Conservation (phyloP, 2,329 filamentous ascomycete genomes). For the Penicillium glabrum region DNA sequence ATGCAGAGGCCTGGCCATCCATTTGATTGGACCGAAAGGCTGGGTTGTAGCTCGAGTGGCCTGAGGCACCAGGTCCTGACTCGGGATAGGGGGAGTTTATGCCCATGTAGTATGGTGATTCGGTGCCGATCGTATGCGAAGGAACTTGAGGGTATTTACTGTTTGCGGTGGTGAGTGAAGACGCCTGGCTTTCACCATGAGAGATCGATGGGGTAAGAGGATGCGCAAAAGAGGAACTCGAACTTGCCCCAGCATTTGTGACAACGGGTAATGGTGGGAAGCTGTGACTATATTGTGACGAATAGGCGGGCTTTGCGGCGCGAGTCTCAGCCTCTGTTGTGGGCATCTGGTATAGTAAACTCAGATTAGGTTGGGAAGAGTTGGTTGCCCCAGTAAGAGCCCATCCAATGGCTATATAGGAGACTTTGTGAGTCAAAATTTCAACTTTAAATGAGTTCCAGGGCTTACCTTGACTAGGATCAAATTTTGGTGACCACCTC, state of each 20-base stretch:
- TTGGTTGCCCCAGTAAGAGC: constrained; percentile 85
- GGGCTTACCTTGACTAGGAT: constrained; percentile 51
- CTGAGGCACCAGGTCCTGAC: constrained; percentile 20
- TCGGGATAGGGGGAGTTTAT: constrained; percentile 48
- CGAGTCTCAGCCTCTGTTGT: constrained; percentile 28
- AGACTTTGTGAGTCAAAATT: constrained; percentile 15
- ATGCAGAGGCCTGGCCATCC: constrained; percentile 20
- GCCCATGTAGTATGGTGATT: constrained; percentile 46
- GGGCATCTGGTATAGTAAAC: constrained; percentile 71
- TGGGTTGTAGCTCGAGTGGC: constrained; percentile 26
- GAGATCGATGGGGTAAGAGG: constrained; percentile 33
- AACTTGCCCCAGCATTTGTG: constrained; percentile 17
- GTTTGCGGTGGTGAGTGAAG: constrained; percentile 21
- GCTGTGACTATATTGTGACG: constrained; percentile 32
- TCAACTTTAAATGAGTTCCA: neutral
- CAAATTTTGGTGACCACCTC: constrained; percentile 48
- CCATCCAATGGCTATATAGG: constrained; percentile 69
- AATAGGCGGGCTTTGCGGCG: constrained; percentile 29
- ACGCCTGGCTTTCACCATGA: constrained; percentile 16
- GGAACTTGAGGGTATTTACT: constrained; percentile 35
- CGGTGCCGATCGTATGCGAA: constrained; percentile 39
- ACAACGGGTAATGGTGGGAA: constrained; percentile 26
- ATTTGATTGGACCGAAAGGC: constrained; percentile 20
- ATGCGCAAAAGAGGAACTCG: constrained; percentile 27
- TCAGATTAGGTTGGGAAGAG: constrained; percentile 79